phyloP scores from a whole-genome alignment of 805 yeast genomes.

The Ogataea paradorogensis region DNA sequence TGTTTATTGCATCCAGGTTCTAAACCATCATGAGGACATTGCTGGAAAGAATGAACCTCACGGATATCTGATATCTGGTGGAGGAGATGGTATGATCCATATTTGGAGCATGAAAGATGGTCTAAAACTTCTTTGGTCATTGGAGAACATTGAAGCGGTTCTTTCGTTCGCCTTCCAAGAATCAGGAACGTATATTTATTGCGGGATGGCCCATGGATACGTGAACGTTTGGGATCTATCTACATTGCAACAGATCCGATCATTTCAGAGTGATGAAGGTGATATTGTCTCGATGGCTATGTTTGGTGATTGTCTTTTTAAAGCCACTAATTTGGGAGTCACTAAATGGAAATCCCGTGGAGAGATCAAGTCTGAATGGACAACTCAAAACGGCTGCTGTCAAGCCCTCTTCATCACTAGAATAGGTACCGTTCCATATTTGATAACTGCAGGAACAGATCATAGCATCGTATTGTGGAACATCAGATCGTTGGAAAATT shows the following conservation, averaged over 20 bases:
- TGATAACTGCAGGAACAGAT: conserved; percentile 70
- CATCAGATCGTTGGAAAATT: conserved; percentile 30
- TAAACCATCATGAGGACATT: conserved; percentile 25
- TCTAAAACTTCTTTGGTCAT: conserved; percentile 31
- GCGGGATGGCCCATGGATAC: conserved; percentile 73
- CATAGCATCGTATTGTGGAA: conserved; percentile 75
- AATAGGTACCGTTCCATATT: conserved; percentile 38
- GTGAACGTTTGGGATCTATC: conserved; percentile 86
- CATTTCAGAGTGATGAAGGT: conserved; percentile 39
- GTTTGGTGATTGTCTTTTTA: conserved; percentile 55
- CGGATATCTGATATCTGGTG: conserved; percentile 60
- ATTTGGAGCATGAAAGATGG: conserved; percentile 55
- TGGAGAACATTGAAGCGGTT: conserved; percentile 68
- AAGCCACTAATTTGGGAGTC: conserved; percentile 54
- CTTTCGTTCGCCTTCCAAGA: conserved; percentile 56
- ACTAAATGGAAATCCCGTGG: conserved; percentile 50
- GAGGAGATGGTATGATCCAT: conserved; percentile 89
- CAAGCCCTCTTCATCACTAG: conserved; percentile 53
- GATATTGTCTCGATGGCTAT: conserved; percentile 63
- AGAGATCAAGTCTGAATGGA: conserved; percentile 45
- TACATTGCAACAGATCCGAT: conserved; percentile 64
- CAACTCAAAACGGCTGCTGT: conserved; percentile 53
- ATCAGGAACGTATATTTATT: conserved; percentile 69
- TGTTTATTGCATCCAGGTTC: conserved; percentile 62
- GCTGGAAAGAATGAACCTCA: conserved; percentile 27